Conservation (phyloP, 352 stramenopile species). For the Pythium sukuiense region DNA sequence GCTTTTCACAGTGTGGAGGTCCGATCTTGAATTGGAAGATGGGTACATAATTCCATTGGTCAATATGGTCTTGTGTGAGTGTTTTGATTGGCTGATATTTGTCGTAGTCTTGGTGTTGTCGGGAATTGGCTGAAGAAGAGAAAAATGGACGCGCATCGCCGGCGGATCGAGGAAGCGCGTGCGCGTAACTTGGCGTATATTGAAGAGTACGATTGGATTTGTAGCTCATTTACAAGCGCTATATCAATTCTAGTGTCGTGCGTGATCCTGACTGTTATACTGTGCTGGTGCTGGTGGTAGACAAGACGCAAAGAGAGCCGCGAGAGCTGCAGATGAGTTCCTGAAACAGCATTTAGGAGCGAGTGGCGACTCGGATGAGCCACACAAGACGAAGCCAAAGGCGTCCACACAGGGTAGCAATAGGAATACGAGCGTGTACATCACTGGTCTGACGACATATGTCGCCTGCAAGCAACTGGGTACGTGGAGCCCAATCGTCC, state of each 20-base stretch:
- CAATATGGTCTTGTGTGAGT: background rate
- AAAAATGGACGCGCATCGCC: constrained; percentile 24
- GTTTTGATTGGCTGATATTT: constrained; percentile 1
- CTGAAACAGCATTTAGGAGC: constrained; percentile 28
- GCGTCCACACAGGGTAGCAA: constrained; percentile 3
- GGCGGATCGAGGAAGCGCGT: constrained; percentile 58
- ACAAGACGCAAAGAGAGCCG: constrained; percentile 49
- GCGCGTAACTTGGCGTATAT: constrained; percentile 82
- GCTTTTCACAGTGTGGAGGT: background rate
- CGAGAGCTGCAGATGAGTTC: constrained; percentile 43
- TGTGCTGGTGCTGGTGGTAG: constrained; percentile 26
- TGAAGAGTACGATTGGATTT: constrained; percentile 32
- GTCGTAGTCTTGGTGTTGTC: background rate
- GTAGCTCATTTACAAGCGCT: background rate
- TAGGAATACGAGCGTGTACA: constrained; percentile 74
- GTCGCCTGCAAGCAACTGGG: constrained; percentile 82
- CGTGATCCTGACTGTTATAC: background rate
- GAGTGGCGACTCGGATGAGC: background rate
- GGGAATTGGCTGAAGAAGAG: background rate
- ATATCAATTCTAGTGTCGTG: background rate
- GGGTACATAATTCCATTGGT: background rate
- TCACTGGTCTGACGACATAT: constrained; percentile 78
- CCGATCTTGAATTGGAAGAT: background rate
- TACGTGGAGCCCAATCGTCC: constrained; percentile 19
- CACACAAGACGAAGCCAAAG: constrained; percentile 23